Conservation (phyloP, 2,329 filamentous ascomycete species). For the Pseudopithomyces chartarum region DNA sequence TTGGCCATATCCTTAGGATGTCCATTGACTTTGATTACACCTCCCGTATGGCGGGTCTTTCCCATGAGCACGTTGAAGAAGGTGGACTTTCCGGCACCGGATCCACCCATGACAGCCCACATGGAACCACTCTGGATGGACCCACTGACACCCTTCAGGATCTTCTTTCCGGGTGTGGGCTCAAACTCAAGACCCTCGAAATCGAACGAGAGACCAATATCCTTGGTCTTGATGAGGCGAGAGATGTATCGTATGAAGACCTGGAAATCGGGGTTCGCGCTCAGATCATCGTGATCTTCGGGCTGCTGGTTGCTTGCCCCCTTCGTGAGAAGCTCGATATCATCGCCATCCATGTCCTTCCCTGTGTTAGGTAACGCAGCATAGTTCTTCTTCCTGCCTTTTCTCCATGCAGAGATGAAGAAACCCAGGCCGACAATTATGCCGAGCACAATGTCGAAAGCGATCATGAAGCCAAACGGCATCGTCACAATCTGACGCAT, state of each 20-base stretch:
- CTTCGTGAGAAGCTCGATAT: constrained; percentile 10
- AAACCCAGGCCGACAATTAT: constrained; percentile 12
- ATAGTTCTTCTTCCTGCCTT: constrained; percentile 9
- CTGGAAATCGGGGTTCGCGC: constrained; percentile 14
- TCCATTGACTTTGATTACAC: constrained; percentile 54
- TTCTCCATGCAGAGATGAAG: constrained; percentile 10
- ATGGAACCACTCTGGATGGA: constrained; percentile 59
- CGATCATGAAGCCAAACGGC: constrained; percentile 13
- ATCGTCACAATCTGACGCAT: constrained; percentile 14
- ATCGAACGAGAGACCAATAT: constrained; percentile 15
- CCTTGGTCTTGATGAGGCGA: constrained; percentile 13
- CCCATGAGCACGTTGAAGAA: constrained; percentile 64
- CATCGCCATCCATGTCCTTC: constrained; percentile 8
- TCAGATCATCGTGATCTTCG: constrained; percentile 12
- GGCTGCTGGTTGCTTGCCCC: background rate
- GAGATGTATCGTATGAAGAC: constrained; percentile 14
- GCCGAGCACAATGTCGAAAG: constrained; percentile 11
- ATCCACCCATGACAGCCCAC: constrained; percentile 63
- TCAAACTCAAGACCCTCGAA: constrained; percentile 44
- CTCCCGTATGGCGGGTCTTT: constrained; percentile 60
- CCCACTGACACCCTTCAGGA: constrained; percentile 61
- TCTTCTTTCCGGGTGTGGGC: constrained; percentile 51
- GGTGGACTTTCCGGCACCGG: constrained; percentile 64
- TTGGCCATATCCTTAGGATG: constrained; percentile 46
- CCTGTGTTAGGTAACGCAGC: background rate